Base-by-base conservation (phyloP, 2,329 filamentous ascomycete species). In the Pseudogymnoascus sp. region DNA sequence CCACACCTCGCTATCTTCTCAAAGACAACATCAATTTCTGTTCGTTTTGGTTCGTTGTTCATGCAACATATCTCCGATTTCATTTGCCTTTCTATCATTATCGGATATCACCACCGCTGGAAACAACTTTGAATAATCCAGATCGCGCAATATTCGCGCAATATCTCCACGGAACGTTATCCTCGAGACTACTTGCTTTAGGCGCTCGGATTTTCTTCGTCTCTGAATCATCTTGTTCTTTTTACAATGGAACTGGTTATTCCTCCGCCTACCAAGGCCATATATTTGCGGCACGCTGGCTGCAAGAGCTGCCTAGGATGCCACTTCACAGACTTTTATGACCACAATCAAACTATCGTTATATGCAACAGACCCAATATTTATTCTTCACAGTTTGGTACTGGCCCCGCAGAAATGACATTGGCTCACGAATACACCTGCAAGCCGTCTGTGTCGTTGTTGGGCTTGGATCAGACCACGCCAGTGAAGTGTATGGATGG, bases 251-350 rank as follows among this genome's bases (percentile, higher is more conserved):
- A 55, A 9, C 4, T 33, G 9, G 8, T 6, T 33, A 55, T 55
- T 33, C n/a, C 44, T 4, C 2, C 29, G 21, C 44, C 27, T 31
- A 8, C 2, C n/a, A 4, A 15, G 5, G 7, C 29, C 13, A 3
- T 8, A 4, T 44, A 8, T 15, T 0, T 2, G 13, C 6, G 3
- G 13, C 1, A 2, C 7, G 1, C 1, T 9, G 3, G 10, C 42
- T 48, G 41, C 7, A 5, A 27, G 1, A 8, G 41, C n/a, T 27
- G 12, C 41, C 4, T n/a, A 4, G 21, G 6, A 27, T 21, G 5
- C 25, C 42, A 31, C 13, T 29, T 15, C 1, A 7, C 13, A 15
- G 7, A 51, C 6, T 27, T 8, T 6, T 13, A 51, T 3, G 6
- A 6, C 5, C 42, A 15, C 42, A 15, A 7, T 9, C 25, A 31